Evolutionary conservation across 2,329 filamentous ascomycete genomes (phyloP), one percentile per base, ranked within the genome.

Genomic region (Neonectria hederae): DNA sequence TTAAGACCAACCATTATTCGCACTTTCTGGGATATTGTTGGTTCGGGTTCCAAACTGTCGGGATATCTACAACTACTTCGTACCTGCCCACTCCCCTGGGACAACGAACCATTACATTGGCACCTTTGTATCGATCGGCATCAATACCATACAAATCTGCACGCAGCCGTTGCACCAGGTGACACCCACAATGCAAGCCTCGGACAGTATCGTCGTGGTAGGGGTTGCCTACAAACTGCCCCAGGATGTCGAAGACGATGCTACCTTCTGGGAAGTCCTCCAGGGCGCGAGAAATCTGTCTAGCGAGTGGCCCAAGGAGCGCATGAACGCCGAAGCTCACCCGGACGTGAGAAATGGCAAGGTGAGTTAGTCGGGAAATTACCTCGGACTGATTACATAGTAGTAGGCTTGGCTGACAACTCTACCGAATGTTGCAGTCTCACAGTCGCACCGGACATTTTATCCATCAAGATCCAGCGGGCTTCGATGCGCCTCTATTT

Each of bases 211-310:
- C 19, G 78, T 78, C 8, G 62, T 82, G 7, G 65, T 83, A 9
- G 80, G 80, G 4, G 75, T 76, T 38, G 76, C 78, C 14, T 78
- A 78, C 52, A 79, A 77, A 58, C 73, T 82, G 1, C 80, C 80
- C 2, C 76, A 79, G 32, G 76, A 71, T 38, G 67, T 74, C 5
- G 66, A 76, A 0, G 72, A 79, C 35, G 75, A 74, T 8, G 60
- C 60, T 7, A 66, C 59, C 19, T 75, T 81, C n/a, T 80, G 78
- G 79, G 68, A 79, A 4, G 68, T 74, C 3, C 71, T 81, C 7
- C 42, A 76, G 32, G 35, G 35, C 35, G 14, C 35, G 35, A 38
- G 35, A 5, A 38, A 38, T n/a, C 8, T 38, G 35, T 38, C 35
- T 2, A n/a, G 35, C 14, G 35, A 38, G 35, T 38, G 35, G 35